Evolutionary conservation across 495 filamentous ascomycete genomes (phyloP), one percentile per base, ranked within the genome.

Genomic region (Penicillium ochrochloron): DNA sequence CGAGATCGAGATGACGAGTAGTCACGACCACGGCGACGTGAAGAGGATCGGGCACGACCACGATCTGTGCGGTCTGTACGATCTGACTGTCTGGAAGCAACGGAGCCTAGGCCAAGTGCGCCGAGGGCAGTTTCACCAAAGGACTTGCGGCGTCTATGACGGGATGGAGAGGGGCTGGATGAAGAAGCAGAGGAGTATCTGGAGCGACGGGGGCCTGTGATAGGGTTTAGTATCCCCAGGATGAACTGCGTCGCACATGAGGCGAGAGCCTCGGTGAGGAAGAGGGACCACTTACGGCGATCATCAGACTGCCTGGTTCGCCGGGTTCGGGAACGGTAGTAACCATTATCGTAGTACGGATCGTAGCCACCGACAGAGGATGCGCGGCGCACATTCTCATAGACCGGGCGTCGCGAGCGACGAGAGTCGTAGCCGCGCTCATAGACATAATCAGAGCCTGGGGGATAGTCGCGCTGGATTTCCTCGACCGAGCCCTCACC

Each of bases 51-150:
- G 25, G 66, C 72, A 3, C 76, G 76, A 12, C 37, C 58, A 27
- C 57, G 61, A 11, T 62, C 62, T 31, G 46, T 61, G 51, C 61
- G 61, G 7, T 68, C 62, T 31, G 46, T 61, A 46, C 61, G 61
- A 3, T 68, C 62, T 35, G 37, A 63, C 51, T 62, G 65, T 34
- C 66, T 72, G 44, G 62, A 59, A 17, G 67, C 61, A 41, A 68
- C 69, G 58, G 84, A 84, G n/a, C 89, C 89, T 25, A 93, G 79
- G 35, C 90, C 90, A 14, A 90, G 79, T 29, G 75, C 80, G 54
- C 84, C 86, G 5, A 92, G 76, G 10, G 89, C 90, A 66, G 86
- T 85, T 73, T 93, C 90, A 51, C 90, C 84, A 59, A 92, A 78
- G 52, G 90, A 92, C 76, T 92, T 94, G 73, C 88, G 77, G 65